Base-by-base conservation (phyloP, 108 stramenopile species). In the Fistulifera pelliculosa region DNA sequence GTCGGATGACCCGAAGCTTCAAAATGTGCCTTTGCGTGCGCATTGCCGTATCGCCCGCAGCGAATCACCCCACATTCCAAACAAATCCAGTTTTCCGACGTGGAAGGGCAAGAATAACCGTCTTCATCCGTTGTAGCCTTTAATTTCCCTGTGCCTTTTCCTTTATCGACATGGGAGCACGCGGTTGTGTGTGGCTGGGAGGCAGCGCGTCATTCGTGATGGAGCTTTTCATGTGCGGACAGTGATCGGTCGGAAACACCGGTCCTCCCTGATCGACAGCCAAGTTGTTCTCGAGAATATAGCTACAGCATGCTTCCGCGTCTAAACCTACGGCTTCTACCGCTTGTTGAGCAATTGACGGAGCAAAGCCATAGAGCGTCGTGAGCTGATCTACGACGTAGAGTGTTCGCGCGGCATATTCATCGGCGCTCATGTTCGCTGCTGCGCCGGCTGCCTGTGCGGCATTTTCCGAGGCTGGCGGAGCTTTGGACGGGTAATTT, bases 61-160 rank as follows among this genome's bases (percentile, higher is more conserved):
- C 75, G 72, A 13, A 79, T 38, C 1, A 49, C 56, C 2, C 72
- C 73, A 49, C 83, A 85, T 28, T 67, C 42, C 38, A 85, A 53
- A 51, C 87, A 90, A 10, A 80, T 49, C 87, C 87, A 90, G 65
- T 90, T 85, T 61, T 83, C 83, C 18, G 67, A 65, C 6, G 6
- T 35, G 14, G 27, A 38, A 2, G 78, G 80, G 56, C 86, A 83
- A 0, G 42, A 21, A 35, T 35, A 35, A n/a, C 61, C 54, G 41
- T 44, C 39, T 2, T 53, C 53, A 16, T 15, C 26, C 18, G 49
- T 55, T 11, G 59, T 52, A 6, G 42, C 47, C 18, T 58, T 61
- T 24, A 57, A 50, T 0, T 23, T n/a, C 2, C 62, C 54, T 0
- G 27, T 49, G 4, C 43, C 27, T 27, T 54, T 58, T 19, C 53